A percentile compares a stretch with the other conserved stretches of the same genome.
These are phyloP conservation scores for Apophysomyces trapeziformis DNA, from an alignment of 371 early-diverging fungal species.

Conservation along the genomic window DNA sequence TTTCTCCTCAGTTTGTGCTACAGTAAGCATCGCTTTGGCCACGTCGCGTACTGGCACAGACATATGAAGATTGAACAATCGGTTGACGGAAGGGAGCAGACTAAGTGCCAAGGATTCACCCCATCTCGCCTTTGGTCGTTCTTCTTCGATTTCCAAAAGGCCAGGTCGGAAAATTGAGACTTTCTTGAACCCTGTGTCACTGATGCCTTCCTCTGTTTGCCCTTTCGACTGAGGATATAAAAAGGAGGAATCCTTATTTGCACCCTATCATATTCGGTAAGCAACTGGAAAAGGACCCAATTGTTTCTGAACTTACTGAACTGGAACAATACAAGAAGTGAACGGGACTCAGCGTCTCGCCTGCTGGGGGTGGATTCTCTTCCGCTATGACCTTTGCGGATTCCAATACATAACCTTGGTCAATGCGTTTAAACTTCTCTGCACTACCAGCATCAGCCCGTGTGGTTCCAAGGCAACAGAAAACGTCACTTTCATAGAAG, in stretches of 20 bases:
- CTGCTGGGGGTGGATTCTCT: slow-evolving; percentile 52
- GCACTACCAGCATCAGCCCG: slow-evolving; percentile 68
- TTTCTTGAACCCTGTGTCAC: slow-evolving; percentile 63
- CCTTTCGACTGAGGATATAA: slow-evolving; percentile 79
- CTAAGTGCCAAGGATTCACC: slow-evolving; percentile 22
- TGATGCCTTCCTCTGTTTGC: slow-evolving; percentile 69
- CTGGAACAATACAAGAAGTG: slow-evolving; percentile 75
- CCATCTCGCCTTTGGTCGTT: slow-evolving; percentile 25
- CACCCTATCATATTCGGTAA: slow-evolving; percentile 32
- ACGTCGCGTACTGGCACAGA: slow-evolving; percentile 31
- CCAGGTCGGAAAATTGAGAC: slow-evolving; percentile 72
- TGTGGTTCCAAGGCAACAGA: slow-evolving; percentile 74
- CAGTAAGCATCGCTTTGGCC: slow-evolving; percentile 42
- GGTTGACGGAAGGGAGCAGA: slow-evolving; percentile 21
- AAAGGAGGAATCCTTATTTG: slow-evolving; percentile 64
- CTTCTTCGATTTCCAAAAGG: slow-evolving; percentile 53
- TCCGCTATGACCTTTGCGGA: slow-evolving; percentile 65
- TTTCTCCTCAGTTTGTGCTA: slow-evolving; percentile 5
- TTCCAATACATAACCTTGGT: slow-evolving; percentile 73
- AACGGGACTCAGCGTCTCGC: slow-evolving; percentile 39
- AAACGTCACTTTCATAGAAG: slow-evolving; percentile 53
- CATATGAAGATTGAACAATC: slow-evolving; percentile 20
- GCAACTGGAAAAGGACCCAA: background rate
- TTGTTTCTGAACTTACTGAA: slow-evolving; percentile 19
- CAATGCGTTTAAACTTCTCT: slow-evolving; percentile 71